Evolutionary conservation across 2,329 filamentous ascomycete species (phyloP).

Genomic region (Cryphonectria radicalis): DNA sequence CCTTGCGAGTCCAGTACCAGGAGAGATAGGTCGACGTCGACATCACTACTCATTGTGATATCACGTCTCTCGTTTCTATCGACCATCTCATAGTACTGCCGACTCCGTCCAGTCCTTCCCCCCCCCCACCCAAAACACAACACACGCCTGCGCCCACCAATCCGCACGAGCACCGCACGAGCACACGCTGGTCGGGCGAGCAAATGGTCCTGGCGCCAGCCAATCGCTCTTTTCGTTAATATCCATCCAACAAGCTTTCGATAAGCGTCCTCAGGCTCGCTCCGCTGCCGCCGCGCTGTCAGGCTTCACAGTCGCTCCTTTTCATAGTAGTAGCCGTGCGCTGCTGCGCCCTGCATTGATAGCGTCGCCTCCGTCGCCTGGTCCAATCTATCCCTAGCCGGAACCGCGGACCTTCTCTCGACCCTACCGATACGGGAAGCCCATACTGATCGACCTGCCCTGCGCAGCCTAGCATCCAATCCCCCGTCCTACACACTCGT

Average conservation of each 20-base stretch:
- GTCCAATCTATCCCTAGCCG: background rate
- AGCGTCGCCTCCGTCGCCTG: slow-evolving; percentile 13
- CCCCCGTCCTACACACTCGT: slow-evolving; percentile 15
- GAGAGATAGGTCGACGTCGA: slow-evolving; percentile 8
- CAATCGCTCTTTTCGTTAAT: slow-evolving; percentile 25
- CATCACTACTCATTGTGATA: slow-evolving; percentile 9
- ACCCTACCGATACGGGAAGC: slow-evolving; percentile 23
- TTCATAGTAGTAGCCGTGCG: slow-evolving; percentile 20
- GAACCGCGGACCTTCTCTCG: background rate
- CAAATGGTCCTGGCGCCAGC: slow-evolving; percentile 29
- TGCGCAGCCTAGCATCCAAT: slow-evolving; percentile 21
- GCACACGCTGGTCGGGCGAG: slow-evolving; percentile 22
- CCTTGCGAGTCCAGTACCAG: slow-evolving; percentile 21
- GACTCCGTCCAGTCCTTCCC: slow-evolving; percentile 21
- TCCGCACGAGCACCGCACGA: background rate
- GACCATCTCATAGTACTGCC: slow-evolving; percentile 4
- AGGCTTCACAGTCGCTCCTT: slow-evolving; percentile 13
- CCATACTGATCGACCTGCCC: slow-evolving; percentile 21
- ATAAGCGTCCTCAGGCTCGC: slow-evolving; percentile 7
- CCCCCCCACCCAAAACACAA: too few species aligned
- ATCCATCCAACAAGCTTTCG: slow-evolving; percentile 26
- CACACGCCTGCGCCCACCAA: background rate
- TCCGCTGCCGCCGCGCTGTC: background rate
- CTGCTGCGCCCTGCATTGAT: slow-evolving; percentile 22
- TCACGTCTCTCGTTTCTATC: background rate